A percentile compares a stretch with the other conserved stretches of the same genome.
These are phyloP conservation scores for Heliocybe sulcata DNA, from an alignment of 1,284 basidiomycete species.

Conservation along the genomic window DNA sequence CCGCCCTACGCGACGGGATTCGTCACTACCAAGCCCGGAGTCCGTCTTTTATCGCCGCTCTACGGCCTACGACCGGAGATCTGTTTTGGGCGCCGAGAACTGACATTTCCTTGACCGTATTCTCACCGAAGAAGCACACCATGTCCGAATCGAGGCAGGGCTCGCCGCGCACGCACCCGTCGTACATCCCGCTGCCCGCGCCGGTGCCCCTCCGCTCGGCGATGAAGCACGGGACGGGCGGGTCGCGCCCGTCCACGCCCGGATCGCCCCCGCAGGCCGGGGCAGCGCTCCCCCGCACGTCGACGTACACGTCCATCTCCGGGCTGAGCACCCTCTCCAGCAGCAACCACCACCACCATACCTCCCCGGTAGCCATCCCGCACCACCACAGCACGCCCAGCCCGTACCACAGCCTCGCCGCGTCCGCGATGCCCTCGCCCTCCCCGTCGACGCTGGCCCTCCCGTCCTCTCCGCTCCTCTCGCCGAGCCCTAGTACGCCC, in stretches of 20 bases:
- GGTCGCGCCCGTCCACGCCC: slow-evolving; percentile 20
- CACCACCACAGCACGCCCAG: slow-evolving; percentile 5
- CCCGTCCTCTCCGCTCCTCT: slow-evolving; percentile 8
- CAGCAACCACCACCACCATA: background rate
- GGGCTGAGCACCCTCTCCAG: slow-evolving; percentile 10
- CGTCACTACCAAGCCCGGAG: too few relatives aligned
- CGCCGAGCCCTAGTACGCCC: slow-evolving; percentile 20
- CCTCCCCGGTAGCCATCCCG: background rate
- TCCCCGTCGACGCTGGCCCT: slow-evolving; percentile 12
- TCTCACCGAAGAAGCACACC: background rate
- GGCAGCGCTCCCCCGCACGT: slow-evolving; percentile 13
- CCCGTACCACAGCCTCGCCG: slow-evolving; percentile 8
- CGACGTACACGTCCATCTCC: slow-evolving; percentile 13
- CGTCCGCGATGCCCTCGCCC: slow-evolving; percentile 14
- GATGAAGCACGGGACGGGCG: slow-evolving; percentile 31
- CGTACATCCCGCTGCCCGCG: slow-evolving; percentile 17
- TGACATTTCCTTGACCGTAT: too few relatives aligned
- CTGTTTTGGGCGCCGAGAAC: too few relatives aligned
- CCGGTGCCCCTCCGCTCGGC: slow-evolving; percentile 37
- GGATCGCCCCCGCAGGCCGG: slow-evolving; percentile 4
- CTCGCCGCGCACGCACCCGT: slow-evolving; percentile 8
- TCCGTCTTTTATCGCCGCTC: too few relatives aligned
- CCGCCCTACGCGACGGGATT: too few relatives aligned
- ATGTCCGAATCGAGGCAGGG: background rate
- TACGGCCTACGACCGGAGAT: too few relatives aligned